These are phyloP conservation scores for Euryodendron excelsum DNA, from an alignment of 148 eudicot genomes.

Conservation along the genomic window DNA sequence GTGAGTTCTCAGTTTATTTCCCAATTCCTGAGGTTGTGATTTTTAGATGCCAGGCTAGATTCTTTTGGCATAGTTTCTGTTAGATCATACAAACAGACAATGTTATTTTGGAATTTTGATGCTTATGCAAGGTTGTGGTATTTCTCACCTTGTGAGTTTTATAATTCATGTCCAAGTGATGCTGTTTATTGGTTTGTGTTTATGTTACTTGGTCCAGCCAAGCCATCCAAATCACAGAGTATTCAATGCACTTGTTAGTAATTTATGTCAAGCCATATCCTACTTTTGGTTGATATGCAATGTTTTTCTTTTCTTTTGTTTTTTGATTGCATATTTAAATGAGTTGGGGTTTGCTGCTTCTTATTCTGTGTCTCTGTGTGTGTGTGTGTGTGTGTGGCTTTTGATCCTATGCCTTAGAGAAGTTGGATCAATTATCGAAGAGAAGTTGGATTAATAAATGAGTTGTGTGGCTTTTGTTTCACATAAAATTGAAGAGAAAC, in stretches of 20 bases:
- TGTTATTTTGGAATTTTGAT: neutral
- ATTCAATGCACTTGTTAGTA: neutral
- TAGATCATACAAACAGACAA: neutral
- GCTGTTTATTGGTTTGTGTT: neutral
- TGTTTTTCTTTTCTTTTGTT: neutral
- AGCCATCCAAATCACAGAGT: neutral
- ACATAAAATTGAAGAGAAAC: neutral
- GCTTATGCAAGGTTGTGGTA: neutral
- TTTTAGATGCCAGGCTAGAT: neutral
- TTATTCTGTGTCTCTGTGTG: no score
- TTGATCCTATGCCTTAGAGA: neutral
- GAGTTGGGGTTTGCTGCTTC: neutral
- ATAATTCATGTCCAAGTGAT: neutral
- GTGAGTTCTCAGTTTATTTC: constrained; percentile 44
- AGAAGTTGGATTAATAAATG: no score
- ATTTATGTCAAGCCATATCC: neutral
- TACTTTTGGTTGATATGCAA: neutral
- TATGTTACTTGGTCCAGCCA: neutral
- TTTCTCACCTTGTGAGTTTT: neutral
- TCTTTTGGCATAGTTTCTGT: neutral
- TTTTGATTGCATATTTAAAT: neutral
- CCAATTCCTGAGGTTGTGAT: neutral
- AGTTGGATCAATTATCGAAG: no score
- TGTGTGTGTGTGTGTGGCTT: no score
- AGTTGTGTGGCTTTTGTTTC: no score